These are phyloP conservation scores for Chaetomium strumarium DNA, from an alignment of 2,329 filamentous ascomycete genomes.

Conservation along the genomic window DNA sequence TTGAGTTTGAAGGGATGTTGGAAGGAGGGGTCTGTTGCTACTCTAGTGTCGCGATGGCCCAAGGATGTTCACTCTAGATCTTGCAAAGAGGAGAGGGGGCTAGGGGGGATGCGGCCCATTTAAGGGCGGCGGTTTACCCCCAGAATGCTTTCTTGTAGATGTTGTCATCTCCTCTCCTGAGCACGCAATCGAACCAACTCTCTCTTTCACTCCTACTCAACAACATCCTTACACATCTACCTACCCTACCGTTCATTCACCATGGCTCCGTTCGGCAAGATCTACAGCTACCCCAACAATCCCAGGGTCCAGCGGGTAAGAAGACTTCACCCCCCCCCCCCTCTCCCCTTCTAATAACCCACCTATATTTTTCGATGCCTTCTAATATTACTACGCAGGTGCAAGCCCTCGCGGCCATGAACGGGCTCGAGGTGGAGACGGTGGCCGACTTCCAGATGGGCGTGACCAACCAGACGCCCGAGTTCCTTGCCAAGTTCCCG, in stretches of 20 bases:
- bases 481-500: constrained; percentile 46
- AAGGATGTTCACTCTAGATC: too few relatives aligned
- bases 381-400: constrained; percentile 25
- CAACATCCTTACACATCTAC: neutral
- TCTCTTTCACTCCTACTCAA: neutral
- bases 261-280: constrained; percentile 37
- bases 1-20: too few relatives aligned
- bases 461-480: constrained; percentile 38
- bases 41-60: too few relatives aligned
- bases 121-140: neutral
- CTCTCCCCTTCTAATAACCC: neutral
- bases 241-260: constrained; percentile 9
- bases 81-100: too few relatives aligned
- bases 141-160: neutral
- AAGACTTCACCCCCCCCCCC: constrained; percentile 14
- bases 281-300: constrained; percentile 35
- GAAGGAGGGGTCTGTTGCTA: neutral
- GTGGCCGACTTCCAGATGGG: constrained; percentile 36
- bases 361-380: too few relatives aligned
- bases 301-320: constrained; percentile 33
- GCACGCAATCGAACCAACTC: constrained; percentile 14
- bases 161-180: constrained; percentile 6
- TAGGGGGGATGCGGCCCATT: too few relatives aligned
- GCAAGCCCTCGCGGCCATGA: constrained; percentile 33
- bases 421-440: constrained; percentile 33